These are phyloP conservation scores for Penicillium daleae DNA, from an alignment of 495 filamentous ascomycete species.

Conservation along the genomic window DNA sequence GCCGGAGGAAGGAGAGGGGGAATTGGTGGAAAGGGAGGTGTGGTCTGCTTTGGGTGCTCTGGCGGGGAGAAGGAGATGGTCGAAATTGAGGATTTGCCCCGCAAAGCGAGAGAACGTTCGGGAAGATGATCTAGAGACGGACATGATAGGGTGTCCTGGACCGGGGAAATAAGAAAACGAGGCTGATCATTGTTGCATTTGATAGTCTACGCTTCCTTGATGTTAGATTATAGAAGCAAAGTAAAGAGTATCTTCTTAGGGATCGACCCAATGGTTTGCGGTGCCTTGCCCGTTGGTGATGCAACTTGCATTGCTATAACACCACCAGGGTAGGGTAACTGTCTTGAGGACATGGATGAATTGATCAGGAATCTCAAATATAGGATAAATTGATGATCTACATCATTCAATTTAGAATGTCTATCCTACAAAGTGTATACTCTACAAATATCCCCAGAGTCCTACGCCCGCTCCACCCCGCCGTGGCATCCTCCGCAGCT, in stretches of 20 bases:
- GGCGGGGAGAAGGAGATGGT: constrained; percentile 22
- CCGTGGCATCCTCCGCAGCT: constrained; percentile 44
- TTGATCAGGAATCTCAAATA: background rate
- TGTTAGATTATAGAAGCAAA: background rate
- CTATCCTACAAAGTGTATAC: background rate
- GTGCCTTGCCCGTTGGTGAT: background rate
- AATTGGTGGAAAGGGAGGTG: background rate
- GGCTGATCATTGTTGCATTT: background rate
- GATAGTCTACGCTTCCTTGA: background rate
- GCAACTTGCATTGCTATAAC: background rate
- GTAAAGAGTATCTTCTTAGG: background rate
- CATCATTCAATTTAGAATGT: background rate
- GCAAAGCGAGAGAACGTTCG: constrained; percentile 44
- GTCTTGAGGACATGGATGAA: too few species aligned
- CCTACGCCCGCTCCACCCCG: background rate
- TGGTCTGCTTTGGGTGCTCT: constrained; percentile 3
- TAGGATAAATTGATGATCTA: background rate
- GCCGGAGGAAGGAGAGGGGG: constrained; percentile 3
- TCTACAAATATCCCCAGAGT: background rate
- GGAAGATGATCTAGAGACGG: constrained; percentile 26
- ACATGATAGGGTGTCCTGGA: constrained; percentile 2
- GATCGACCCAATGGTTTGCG: background rate
- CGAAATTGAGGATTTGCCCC: constrained; percentile 36
- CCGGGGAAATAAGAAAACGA: background rate
- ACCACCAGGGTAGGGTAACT: too few species aligned